A percentile compares a stretch with the other conserved stretches of the same genome.
Evolutionary conservation across 331 rosid species (phyloP).

Genomic region (Spiraea crenata): DNA sequence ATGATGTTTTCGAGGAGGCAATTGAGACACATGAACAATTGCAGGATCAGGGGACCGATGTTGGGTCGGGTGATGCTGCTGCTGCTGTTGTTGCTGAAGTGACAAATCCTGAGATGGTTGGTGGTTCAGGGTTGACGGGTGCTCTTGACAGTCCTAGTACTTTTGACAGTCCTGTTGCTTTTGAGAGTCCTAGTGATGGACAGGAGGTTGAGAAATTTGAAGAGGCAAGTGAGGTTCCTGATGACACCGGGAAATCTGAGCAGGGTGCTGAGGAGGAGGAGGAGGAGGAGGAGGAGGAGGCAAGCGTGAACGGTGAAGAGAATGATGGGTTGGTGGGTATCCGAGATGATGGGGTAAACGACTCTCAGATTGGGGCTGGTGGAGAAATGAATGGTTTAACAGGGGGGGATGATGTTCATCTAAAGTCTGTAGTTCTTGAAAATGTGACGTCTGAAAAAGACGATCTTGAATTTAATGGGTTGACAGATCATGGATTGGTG

Average conservation of each 20-base stretch:
- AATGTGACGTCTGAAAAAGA: constrained; percentile 16
- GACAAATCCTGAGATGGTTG: constrained; percentile 5
- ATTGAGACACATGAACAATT: constrained; percentile 29
- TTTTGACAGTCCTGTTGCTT: no score
- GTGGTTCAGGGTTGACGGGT: constrained; percentile 22
- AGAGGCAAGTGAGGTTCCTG: not conserved
- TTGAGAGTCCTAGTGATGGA: constrained; percentile 16
- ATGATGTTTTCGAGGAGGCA: constrained; percentile 63
- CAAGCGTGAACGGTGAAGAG: constrained; percentile 18
- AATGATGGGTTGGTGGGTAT: constrained; percentile 22
- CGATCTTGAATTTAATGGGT: constrained; percentile 26
- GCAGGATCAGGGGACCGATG: constrained; percentile 30
- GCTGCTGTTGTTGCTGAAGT: constrained; percentile 18
- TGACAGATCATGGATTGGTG: constrained; percentile 21
- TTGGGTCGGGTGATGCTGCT: constrained; percentile 11
- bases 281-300: constrained; percentile 30
- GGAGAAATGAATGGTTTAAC: constrained; percentile 25
- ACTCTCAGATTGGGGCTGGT: constrained; percentile 28
- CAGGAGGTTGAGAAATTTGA: constrained; percentile 7
- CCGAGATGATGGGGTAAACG: constrained; percentile 39
- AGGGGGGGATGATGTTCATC: constrained; percentile 32
- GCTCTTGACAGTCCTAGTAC: constrained; percentile 31
- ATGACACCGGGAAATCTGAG: no score
- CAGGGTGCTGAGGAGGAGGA: not conserved
- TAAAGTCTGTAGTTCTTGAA: constrained; percentile 27